phyloP scores from a whole-genome alignment of 805 yeast genomes.

The Starmera dryadoides region DNA sequence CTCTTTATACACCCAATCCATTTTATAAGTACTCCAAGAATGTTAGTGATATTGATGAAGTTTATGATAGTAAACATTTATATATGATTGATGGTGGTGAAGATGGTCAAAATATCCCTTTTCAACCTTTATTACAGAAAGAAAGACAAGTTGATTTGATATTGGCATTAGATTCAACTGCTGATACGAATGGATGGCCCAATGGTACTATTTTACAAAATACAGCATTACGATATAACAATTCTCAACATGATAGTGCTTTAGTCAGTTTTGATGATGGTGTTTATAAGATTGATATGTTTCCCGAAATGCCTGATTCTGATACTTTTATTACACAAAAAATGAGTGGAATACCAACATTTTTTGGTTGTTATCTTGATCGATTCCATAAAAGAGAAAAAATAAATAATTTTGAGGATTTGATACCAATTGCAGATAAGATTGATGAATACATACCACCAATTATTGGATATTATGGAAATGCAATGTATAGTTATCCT shows the following conservation, averaged over 20 bases:
- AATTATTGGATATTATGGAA: constrained; percentile 44
- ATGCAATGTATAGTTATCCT: constrained; percentile 30
- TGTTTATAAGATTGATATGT: constrained; percentile 32
- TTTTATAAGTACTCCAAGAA: constrained; percentile 30
- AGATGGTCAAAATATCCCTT: constrained; percentile 67
- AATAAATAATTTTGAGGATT: not conserved
- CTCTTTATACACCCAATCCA: constrained; percentile 56
- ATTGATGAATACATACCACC: constrained; percentile 36
- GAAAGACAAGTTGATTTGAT: constrained; percentile 56
- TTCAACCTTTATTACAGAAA: constrained; percentile 56
- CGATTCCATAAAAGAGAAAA: constrained; percentile 7
- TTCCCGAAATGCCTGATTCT: constrained; percentile 58
- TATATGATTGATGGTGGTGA: constrained; percentile 74
- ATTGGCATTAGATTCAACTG: constrained; percentile 52
- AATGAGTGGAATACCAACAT: constrained; percentile 56
- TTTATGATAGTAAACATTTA: constrained; percentile 23
- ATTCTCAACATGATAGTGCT: constrained; percentile 9
- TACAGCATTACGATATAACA: constrained; percentile 19
- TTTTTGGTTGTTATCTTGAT: constrained; percentile 62
- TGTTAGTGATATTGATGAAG: constrained; percentile 5
- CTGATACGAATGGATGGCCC: constrained; percentile 48
- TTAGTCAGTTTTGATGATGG: constrained; percentile 32
- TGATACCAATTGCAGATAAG: not conserved
- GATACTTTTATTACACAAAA: constrained; percentile 39
- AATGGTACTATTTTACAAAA: constrained; percentile 46